Conservation (phyloP, 441 rosid species). For the Euphorbia celastroides region DNA sequence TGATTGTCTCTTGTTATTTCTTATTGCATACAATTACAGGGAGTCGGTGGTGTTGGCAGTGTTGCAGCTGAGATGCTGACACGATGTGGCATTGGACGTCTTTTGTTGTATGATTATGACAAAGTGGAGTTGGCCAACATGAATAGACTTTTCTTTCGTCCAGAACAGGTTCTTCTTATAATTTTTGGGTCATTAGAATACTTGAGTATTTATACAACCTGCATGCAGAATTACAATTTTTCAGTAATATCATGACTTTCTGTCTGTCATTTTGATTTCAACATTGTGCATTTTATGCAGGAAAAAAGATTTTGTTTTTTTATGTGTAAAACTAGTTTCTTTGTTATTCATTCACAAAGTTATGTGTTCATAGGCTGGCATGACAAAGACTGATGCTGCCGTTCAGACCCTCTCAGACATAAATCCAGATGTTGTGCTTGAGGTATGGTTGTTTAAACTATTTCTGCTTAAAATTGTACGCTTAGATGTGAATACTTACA, state of each 20-base stretch:
- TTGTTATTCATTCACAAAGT: conserved; percentile 11
- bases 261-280: neutral
- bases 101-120: conserved; percentile 93
- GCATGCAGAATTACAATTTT: too few species aligned
- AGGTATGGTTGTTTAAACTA: conserved; percentile 34
- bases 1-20: conserved; percentile 8
- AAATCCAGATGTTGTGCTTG: conserved; percentile 90
- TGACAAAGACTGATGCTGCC: conserved; percentile 99
- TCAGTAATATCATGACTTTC: too few species aligned
- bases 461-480: neutral
- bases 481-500: neutral
- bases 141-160: conserved; percentile 93
- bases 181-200: too few species aligned
- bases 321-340: neutral
- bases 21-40: conserved; percentile 35
- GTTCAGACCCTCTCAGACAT: conserved; percentile 93
- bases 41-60: conserved; percentile 97
- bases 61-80: conserved; percentile 99
- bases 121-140: conserved; percentile 94
- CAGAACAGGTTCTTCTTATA: conserved; percentile 67
- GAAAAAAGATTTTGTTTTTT: neutral
- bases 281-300: neutral
- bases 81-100: conserved; percentile 95
- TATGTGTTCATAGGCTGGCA: conserved; percentile 58
- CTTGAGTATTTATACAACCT: neutral